Evolutionary conservation across 2,329 filamentous ascomycete genomes (phyloP).

Genomic region (Alternaria sp.): DNA sequence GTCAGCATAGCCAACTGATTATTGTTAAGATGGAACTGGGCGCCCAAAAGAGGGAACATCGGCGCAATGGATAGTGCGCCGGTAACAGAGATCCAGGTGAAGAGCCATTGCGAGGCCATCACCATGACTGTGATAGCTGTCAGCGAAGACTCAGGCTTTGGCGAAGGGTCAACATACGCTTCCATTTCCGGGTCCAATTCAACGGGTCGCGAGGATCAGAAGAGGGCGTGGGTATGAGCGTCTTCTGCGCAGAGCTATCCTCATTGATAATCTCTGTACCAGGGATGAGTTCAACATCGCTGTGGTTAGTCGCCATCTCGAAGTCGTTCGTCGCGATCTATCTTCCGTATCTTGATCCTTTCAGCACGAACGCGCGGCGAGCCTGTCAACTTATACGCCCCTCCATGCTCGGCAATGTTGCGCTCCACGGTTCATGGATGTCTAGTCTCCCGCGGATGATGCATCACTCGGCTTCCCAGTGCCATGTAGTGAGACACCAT

Average conservation of each 20-base stretch:
- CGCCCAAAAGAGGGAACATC: conserved; percentile 52
- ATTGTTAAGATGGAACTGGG: conserved; percentile 50
- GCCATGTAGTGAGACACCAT: background rate
- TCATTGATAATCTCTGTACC: conserved; percentile 39
- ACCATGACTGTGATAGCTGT: conserved; percentile 34
- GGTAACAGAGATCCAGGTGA: conserved; percentile 53
- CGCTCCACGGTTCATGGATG: background rate
- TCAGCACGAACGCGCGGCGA: background rate
- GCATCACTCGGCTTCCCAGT: background rate
- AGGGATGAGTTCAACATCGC: conserved; percentile 30
- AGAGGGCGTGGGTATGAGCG: conserved; percentile 39
- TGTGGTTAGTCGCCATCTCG: conserved; percentile 19
- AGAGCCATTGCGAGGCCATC: conserved; percentile 49
- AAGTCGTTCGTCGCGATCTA: background rate
- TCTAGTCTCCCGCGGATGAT: conserved; percentile 1
- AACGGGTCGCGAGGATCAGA: conserved; percentile 45
- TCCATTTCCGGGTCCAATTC: conserved; percentile 47
- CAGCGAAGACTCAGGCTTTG: background rate
- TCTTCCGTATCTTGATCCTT: background rate
- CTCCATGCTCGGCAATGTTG: background rate
- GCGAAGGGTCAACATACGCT: conserved; percentile 25
- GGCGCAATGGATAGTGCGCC: conserved; percentile 53
- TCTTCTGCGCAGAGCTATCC: conserved; percentile 29
- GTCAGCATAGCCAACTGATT: conserved; percentile 51
- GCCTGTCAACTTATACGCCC: background rate